Percentiles rank a stretch among this genome's conserved stretches.
Evolutionary conservation across 148 eudicot genomes (phyloP).

Genomic region (Dysphania ambrosioides): DNA sequence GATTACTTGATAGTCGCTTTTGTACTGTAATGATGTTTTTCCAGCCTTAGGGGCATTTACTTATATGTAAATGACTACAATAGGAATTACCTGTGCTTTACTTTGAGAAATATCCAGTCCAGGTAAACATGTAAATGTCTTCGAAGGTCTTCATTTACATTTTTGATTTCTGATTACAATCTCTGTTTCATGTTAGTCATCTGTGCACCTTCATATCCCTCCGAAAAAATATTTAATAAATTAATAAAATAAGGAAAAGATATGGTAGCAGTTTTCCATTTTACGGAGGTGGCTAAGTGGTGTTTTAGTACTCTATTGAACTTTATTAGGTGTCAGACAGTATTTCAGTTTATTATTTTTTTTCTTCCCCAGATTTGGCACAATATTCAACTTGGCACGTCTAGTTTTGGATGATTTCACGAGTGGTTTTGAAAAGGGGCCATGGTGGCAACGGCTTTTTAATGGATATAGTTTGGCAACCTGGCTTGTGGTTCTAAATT

Average conservation of each 20-base stretch:
- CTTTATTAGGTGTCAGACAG: not conserved
- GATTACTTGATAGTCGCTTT: not conserved
- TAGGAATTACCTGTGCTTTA: not conserved
- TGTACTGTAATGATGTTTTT: not conserved
- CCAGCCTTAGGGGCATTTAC: not conserved
- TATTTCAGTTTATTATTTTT: constrained; percentile 6
- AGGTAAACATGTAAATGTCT: not conserved
- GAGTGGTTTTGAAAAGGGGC: constrained; percentile 77
- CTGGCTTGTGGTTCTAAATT: constrained; percentile 91
- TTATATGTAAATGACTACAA: too few relatives aligned
- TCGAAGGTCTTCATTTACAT: not conserved
- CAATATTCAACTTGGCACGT: constrained; percentile 83
- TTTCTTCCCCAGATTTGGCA: constrained; percentile 60
- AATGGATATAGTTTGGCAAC: constrained; percentile 80
- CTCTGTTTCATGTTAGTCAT: not conserved
- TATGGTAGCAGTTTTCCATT: not conserved
- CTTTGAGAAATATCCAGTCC: not conserved
- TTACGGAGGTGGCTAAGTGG: not conserved
- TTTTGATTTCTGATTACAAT: not conserved
- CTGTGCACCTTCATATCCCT: not conserved
- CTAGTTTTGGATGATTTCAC: constrained; percentile 76
- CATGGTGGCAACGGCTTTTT: constrained; percentile 93
- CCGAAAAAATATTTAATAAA: too few relatives aligned
- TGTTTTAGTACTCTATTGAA: constrained; percentile 2
- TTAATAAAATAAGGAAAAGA: not conserved